Evolutionary conservation across 768 basidiomycete species (phyloP).

Genomic region (Paxillus involutus): DNA sequence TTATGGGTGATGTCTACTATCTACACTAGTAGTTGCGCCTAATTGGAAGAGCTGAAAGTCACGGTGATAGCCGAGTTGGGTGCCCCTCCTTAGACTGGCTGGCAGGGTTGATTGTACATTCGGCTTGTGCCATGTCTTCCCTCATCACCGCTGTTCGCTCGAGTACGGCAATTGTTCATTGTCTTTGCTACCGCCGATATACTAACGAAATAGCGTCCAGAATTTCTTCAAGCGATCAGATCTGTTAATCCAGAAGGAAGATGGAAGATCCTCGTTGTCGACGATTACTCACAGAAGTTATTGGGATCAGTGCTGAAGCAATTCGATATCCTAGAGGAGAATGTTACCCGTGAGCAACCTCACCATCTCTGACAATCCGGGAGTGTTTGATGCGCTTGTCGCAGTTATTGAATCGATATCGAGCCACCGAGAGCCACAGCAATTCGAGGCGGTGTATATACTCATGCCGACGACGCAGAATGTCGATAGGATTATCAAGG

Average conservation of each 20-base stretch:
- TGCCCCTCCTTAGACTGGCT: too few species aligned
- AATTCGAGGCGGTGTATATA: conserved; percentile 90
- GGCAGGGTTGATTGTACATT: background rate
- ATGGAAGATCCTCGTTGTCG: conserved; percentile 99
- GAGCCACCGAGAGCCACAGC: conserved; percentile 77
- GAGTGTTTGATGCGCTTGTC: conserved; percentile 8
- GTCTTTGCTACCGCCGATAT: background rate
- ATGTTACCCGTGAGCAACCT: conserved; percentile 81
- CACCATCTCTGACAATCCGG: background rate
- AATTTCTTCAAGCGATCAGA: conserved; percentile 84
- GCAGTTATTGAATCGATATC: conserved; percentile 92
- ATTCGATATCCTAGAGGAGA: conserved; percentile 93
- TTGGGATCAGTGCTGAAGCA: conserved; percentile 85
- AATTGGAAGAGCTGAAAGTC: too few species aligned
- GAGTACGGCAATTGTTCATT: conserved; percentile 34
- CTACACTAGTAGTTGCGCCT: too few species aligned
- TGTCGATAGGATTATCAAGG: conserved; percentile 85
- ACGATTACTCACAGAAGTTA: conserved; percentile 85
- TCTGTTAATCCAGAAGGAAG: conserved; percentile 81
- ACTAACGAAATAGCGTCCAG: conserved; percentile 37
- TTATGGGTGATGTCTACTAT: background rate
- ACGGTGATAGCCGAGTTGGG: conserved; percentile 13
- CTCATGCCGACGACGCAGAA: conserved; percentile 95
- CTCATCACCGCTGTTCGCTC: conserved; percentile 45
- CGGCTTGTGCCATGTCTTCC: conserved; percentile 36